A percentile compares a stretch with the other conserved stretches of the same genome.
phyloP scores from a whole-genome alignment of 1,139 yeast species.

The Kurtzmaniella natalensis region DNA sequence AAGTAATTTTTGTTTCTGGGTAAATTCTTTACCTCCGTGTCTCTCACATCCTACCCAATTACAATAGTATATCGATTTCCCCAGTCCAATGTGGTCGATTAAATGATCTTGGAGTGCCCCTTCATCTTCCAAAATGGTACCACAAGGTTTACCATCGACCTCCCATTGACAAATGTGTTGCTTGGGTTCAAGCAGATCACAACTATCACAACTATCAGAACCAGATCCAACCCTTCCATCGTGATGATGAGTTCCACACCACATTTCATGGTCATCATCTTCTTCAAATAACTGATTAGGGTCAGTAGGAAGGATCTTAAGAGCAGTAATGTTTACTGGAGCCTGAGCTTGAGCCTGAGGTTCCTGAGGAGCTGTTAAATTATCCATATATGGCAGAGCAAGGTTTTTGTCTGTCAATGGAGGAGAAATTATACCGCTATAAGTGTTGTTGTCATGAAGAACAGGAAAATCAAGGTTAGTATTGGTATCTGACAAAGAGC shows the following conservation, averaged over 20 bases:
- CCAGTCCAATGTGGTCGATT: conserved; percentile 67
- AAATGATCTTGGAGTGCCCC: conserved; percentile 71
- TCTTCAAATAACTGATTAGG: conserved; percentile 3
- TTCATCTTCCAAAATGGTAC: conserved; percentile 41
- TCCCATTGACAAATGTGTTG: conserved; percentile 46
- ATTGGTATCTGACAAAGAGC: too few species aligned
- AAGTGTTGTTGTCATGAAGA: too few species aligned
- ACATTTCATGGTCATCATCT: not conserved
- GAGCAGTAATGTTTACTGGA: conserved; percentile 26
- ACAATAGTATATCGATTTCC: conserved; percentile 68
- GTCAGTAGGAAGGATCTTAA: conserved; percentile 30
- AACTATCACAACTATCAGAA: not conserved
- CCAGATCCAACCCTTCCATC: conserved; percentile 12
- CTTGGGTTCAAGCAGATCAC: conserved; percentile 10
- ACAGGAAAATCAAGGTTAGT: too few species aligned
- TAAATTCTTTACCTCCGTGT: conserved; percentile 53
- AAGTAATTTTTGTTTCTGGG: conserved; percentile 79
- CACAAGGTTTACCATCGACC: conserved; percentile 43
- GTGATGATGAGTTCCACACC: conserved; percentile 1
- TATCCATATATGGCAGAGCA: not conserved
- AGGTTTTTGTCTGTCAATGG: conserved; percentile 2
- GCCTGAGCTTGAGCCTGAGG: not conserved
- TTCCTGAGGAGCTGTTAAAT: conserved; percentile 1
- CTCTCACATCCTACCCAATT: conserved; percentile 78
- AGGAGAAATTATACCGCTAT: conserved; percentile 2